These are phyloP conservation scores for Waltergamsia citrina DNA, from an alignment of 2,329 filamentous ascomycete species.

Conservation along the genomic window DNA sequence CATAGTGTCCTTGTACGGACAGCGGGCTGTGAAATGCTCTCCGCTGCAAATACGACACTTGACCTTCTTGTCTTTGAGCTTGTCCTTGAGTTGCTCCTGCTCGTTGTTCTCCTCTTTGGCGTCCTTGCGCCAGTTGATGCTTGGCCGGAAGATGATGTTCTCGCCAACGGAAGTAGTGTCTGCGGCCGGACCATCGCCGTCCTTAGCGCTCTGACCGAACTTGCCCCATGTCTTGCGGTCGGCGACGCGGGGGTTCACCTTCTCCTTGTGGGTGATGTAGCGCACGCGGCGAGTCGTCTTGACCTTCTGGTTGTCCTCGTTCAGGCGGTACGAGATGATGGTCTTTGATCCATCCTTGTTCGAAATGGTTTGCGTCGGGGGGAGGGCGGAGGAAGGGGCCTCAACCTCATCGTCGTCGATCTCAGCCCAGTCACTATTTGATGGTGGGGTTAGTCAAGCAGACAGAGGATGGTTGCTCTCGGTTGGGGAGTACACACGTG, in stretches of 20 bases:
- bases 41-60: slow-evolving; percentile 99
- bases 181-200: slow-evolving; percentile 68
- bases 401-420: slow-evolving; percentile 90
- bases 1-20: slow-evolving; percentile 99
- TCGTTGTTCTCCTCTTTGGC: slow-evolving; percentile 73
- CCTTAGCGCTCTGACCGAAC: slow-evolving; percentile 84
- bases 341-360: slow-evolving; percentile 99
- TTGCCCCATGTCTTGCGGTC: slow-evolving; percentile 90
- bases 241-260: slow-evolving; percentile 92
- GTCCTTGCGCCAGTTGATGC: slow-evolving; percentile 87
- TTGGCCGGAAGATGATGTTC: slow-evolving; percentile 95
- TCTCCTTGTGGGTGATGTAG: slow-evolving; percentile 81
- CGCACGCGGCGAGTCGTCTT: slow-evolving; percentile 96
- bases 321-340: slow-evolving; percentile 78
- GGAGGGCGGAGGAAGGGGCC: slow-evolving; percentile 59
- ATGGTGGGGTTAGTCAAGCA: slow-evolving; percentile 26
- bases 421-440: slow-evolving; percentile 79
- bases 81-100: slow-evolving; percentile 66
- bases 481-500: slow-evolving; percentile 20
- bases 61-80: slow-evolving; percentile 98
- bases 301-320: slow-evolving; percentile 90
- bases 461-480: neutral
- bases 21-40: slow-evolving; percentile 98
- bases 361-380: slow-evolving; percentile 76
- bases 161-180: slow-evolving; percentile 93